Percentiles rank a stretch among this genome's conserved stretches.
These are phyloP conservation scores for Leccinum cinnamomeum DNA, from an alignment of 1,284 basidiomycete species.

Conservation along the genomic window DNA sequence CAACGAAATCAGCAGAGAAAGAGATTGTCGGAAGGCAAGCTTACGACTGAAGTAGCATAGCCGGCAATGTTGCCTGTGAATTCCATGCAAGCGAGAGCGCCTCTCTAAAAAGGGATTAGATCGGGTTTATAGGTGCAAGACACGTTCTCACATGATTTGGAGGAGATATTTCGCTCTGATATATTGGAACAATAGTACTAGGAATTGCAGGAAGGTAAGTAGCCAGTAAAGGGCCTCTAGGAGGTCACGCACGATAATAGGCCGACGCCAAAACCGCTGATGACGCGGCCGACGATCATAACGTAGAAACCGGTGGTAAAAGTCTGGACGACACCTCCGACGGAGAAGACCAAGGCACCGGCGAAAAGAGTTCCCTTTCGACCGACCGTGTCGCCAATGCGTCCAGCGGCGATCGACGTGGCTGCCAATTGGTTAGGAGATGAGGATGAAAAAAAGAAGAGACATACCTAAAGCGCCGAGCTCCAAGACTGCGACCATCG, in stretches of 20 bases:
- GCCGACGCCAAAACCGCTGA: constrained; percentile 93
- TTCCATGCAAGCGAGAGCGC: constrained; percentile 93
- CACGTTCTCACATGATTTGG: constrained; percentile 75
- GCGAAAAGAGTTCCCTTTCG: constrained; percentile 85
- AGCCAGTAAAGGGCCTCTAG: background rate
- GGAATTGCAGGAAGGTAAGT: background rate
- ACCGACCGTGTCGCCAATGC: constrained; percentile 85
- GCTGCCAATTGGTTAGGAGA: constrained; percentile 45
- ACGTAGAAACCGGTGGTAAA: constrained; percentile 79
- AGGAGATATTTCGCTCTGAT: constrained; percentile 96
- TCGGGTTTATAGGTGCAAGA: background rate
- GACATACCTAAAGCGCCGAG: constrained; percentile 85
- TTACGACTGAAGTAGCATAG: constrained; percentile 91
- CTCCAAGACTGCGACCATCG: constrained; percentile 92
- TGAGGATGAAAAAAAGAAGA: background rate
- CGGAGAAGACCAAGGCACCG: constrained; percentile 85
- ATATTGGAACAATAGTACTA: constrained; percentile 96
- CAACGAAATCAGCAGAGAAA: background rate
- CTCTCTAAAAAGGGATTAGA: constrained; percentile 54
- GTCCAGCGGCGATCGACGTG: constrained; percentile 88
- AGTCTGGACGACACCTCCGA: constrained; percentile 90
- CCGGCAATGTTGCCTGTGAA: constrained; percentile 95
- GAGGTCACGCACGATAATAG: constrained; percentile 73
- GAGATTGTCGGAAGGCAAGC: constrained; percentile 32
- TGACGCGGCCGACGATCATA: constrained; percentile 88